Conservation (phyloP, 495 filamentous ascomycete species). For the Alectoria sarmentosa region DNA sequence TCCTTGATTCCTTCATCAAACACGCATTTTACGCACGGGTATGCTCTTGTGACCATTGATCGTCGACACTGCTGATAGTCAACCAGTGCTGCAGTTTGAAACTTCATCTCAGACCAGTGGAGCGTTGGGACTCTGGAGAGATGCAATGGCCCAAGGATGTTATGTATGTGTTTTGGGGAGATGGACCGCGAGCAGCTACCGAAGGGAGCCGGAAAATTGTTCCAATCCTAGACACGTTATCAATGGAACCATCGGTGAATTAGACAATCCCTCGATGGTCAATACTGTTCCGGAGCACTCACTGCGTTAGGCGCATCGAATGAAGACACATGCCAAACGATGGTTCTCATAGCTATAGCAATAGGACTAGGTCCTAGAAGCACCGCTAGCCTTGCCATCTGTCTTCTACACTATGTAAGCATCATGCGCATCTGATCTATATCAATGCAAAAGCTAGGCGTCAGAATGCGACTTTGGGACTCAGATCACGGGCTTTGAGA, state of each 20-base stretch:
- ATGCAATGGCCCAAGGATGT: not conserved
- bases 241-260: not conserved
- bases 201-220: not conserved
- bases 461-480: not conserved
- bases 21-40: not conserved
- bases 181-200: not conserved
- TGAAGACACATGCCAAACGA: not conserved
- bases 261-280: not conserved
- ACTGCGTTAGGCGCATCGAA: not conserved
- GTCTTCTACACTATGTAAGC: not conserved
- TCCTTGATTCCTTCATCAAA: not conserved
- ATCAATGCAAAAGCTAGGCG: not conserved
- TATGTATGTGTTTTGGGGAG: not conserved
- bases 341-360: not conserved
- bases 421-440: not conserved
- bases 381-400: not conserved
- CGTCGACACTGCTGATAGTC: not conserved
- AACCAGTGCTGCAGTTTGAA: not conserved
- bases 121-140: not conserved
- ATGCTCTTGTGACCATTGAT: not conserved
- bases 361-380: not conserved
- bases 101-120: not conserved
- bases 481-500: not conserved
- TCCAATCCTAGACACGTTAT: not conserved
- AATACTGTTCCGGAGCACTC: not conserved